Base-by-base conservation (phyloP, 2,329 filamentous ascomycete species). In the Akanthomyces dipterigenus region DNA sequence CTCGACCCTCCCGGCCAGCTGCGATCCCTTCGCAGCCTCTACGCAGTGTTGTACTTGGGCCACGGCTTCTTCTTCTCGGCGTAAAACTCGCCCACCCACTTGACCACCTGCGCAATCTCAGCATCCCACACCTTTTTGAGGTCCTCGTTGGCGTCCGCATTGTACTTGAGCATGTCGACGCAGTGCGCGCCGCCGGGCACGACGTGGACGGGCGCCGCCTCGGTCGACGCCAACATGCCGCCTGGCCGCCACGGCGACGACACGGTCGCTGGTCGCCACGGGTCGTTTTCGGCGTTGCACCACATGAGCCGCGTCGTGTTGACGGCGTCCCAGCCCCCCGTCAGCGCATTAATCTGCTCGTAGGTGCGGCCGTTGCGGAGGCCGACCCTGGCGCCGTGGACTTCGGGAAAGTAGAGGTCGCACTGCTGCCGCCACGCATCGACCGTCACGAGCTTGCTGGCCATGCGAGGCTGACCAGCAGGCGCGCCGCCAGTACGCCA, bases 51-150 rank as follows among this genome's bases (percentile, higher is more conserved):
- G 2, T 31, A 20, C 38, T 54, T 54, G 20, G 53, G 58, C 50
- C 40, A 49, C 18, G 55, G 24, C 53, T 28, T 51, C 54, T 62
- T 28, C 54, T 45, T 54, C 50, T 63, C 50, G 18, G 66, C 16
- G 63, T 73, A 60, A 79, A 82, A 87, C 68, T 87, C 83, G 61
- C 76, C 66, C 74, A 90, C 69, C 88, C 88, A 90, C 60, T 76
- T 78, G 63, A 79, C 74, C 12, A 89, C 86, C 40, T 56, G 70
- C 87, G 85, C 50, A 75, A 72, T 14, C 80, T 75, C 65, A 86
- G 76, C 63, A 79, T 71, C 53, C 72, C 71, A 69, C 90, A 87
- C 1, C 18, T 84, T 77, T n/a, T 73, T 78, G 1, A 82, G 72
- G 2, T 72, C 73, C 49, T 90, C 77, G 0, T 89, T 78, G 1